Base-by-base conservation (phyloP, 495 filamentous ascomycete species). In the Gamarada debralockiae region DNA sequence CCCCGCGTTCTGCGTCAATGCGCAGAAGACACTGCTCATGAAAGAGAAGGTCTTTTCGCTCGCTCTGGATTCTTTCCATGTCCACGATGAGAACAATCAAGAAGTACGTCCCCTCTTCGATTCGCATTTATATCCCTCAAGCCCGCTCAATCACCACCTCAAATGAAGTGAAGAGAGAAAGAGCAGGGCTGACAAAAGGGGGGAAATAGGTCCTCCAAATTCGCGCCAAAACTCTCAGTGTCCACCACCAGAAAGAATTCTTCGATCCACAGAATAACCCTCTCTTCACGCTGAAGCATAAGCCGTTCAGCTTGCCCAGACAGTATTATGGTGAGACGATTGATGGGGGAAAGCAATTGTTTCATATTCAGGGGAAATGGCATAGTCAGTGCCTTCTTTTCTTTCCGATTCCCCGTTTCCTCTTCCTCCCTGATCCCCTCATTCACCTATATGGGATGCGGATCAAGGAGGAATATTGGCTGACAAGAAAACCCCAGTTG, bases 41-140 rank as follows among this genome's bases (percentile, higher is more conserved):
- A 79, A 73, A 57, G 80, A 85, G 53, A 77, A 79, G 42, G 64
- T 80, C 6, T 55, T 78, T 39, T 79, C 78, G n/a, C 65, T 79
- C 22, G 68, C 76, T 12, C 73, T 75, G 18, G 78, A 84, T 67
- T 75, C 68, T 63, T 83, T 83, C 63, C 71, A 76, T 50, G 57
- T 57, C 44, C 43, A 47, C 27, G 58, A 57, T 39, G 31, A 57
- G 43, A 61, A 57, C 33, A 33, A 27, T 24, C 7, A 8, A 15
- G 9, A 34, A n/a, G 8, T 34, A 34, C n/a, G n/a, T n/a, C n/a
- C n/a, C n/a, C n/a, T n/a, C n/a, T n/a, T n/a, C n/a, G n/a, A n/a
- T n/a, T n/a, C n/a, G n/a, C n/a, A n/a, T n/a, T n/a, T n/a, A n/a
- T n/a, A n/a, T n/a, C n/a, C n/a, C n/a, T n/a, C n/a, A n/a, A n/a